Conservation (phyloP, 2,329 filamentous ascomycete genomes). For the Anthostomella pinea region DNA sequence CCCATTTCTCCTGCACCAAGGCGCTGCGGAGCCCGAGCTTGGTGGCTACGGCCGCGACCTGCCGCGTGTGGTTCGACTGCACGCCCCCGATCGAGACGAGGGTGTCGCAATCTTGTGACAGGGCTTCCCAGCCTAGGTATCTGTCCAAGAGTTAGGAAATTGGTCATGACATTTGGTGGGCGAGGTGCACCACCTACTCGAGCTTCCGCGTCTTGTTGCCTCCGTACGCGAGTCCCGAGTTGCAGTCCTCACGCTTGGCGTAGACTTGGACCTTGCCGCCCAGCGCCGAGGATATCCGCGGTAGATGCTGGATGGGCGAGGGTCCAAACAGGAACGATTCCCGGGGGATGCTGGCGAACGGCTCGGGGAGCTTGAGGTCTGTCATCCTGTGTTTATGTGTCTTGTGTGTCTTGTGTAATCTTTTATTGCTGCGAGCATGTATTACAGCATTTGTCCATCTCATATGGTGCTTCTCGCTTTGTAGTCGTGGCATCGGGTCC, state of each 20-base stretch:
- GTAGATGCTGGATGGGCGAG: slow-evolving; percentile 65
- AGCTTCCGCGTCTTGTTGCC: slow-evolving; percentile 70
- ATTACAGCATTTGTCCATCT: no score
- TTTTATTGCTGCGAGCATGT: no score
- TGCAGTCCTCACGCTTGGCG: slow-evolving; percentile 71
- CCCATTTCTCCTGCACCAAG: slow-evolving; percentile 67
- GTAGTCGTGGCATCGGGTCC: no score
- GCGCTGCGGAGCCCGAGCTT: slow-evolving; percentile 54
- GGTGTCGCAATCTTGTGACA: slow-evolving; percentile 55
- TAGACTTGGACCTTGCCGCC: slow-evolving; percentile 61
- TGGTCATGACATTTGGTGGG: no score
- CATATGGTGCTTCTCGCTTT: no score
- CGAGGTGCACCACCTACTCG: slow-evolving; percentile 47
- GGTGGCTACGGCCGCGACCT: slow-evolving; percentile 61
- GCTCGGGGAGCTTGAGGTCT: slow-evolving; percentile 52
- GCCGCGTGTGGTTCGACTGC: slow-evolving; percentile 68
- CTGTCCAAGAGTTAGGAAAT: slow-evolving; percentile 31
- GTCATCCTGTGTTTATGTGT: no score
- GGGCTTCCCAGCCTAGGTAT: slow-evolving; percentile 63
- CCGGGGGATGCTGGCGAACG: slow-evolving; percentile 62
- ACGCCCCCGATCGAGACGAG: slow-evolving; percentile 66
- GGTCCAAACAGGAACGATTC: slow-evolving; percentile 62
- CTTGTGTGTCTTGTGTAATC: no score
- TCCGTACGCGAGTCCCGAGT: slow-evolving; percentile 64
- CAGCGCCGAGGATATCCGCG: slow-evolving; percentile 61